Evolutionary conservation across 2,329 filamentous ascomycete species (phyloP), one percentile per base, ranked within the genome.

Genomic region (Pseudocercospora macadamiae): DNA sequence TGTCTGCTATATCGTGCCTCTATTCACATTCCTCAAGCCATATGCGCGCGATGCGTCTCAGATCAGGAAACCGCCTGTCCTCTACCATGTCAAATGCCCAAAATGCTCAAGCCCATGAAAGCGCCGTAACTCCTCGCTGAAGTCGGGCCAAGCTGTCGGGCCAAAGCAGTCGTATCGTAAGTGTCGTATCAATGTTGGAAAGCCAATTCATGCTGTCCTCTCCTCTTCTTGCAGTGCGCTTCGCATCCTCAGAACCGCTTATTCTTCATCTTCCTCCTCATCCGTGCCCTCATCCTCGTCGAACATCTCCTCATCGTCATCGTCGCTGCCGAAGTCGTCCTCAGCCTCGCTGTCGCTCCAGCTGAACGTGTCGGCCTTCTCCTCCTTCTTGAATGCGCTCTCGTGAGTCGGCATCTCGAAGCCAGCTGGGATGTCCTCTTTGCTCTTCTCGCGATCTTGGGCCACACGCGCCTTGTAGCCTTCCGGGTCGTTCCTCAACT

Each of bases 401-500:
- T 86, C 78, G 51, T 80, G 84, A 0, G 88, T 91, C 0, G 95
- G 95, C 89, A 97, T 93, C 55, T 85, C 81, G 63, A 93, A 93
- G 0, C 83, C 91, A 0, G 79, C 77, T 0, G 95, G 93, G 2
- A 96, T 91, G 70, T 96, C 90, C 63, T 82, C 78, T 76, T 90
- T 90, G 10, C 90, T 93, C 45, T 78, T 79, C 64, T 89, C 86
- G 3, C 95, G 88, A 28, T 91, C 85, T 42, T 86, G 83, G 63
- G 78, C 81, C 1, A 93, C 91, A 67, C 82, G 83, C 42, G 79
- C 76, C 70, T 91, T 86, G 80, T 96, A 99, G 28, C 80, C 75
- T 1, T 80, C 79, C 0, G 86, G 86, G 28, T 88, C 77, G 67
- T 93, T 91, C 60, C 93, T 87, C 70, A 96, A 88, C 80, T 92